Base-by-base conservation (phyloP, 345 rosid genomes). In the Acer campestre region DNA sequence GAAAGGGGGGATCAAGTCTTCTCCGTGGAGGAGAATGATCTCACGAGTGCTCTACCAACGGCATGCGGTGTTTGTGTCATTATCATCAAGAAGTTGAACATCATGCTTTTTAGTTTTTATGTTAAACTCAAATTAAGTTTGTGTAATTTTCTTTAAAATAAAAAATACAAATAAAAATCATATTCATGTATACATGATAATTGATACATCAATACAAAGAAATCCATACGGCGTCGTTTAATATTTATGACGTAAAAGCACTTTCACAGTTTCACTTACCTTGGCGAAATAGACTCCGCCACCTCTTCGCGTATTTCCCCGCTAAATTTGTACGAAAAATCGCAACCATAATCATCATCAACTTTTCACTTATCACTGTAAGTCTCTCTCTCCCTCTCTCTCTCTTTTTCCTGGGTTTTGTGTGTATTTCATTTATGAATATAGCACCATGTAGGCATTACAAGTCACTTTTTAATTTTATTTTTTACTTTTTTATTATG, bases 281-380 rank as follows among this genome's bases (percentile, higher is more conserved):
- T 68, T 7, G 29, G 58, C 23, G 10, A 44, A 73, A 10, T 17
- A 14, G 1, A 27, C 40, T 22, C 38, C 56, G 75, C 76, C 76
- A 44, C 76, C 76, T 10, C 29, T 17, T 42, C 1, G 16, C 35
- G 6, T 2, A 3, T 64, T 31, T 64, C 63, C 49, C 70, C 77
- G 71, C 78, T 65, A 31, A 65, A 75, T 65, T 65, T 75, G 48
- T 55, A 56, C 10, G 66, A 11, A 61, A 38, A 18, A n/a, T 13
- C 48, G 35, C 53, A 1, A n/a, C 56, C 56, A 51, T 29, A 29
- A 29, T 51, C 42, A 25, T 1, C 73, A 51, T 16, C 63, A 3
- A 9, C 48, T 55, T 18, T 20, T 9, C 62, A 20, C 27, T 58
- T 20, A 23, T 9, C 67, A 63, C 16, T 29, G 67, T 63, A 1